A percentile compares a stretch with the other conserved stretches of the same genome.
Evolutionary conservation across 1,284 basidiomycete species (phyloP).

Genomic region (Athelia sp.): DNA sequence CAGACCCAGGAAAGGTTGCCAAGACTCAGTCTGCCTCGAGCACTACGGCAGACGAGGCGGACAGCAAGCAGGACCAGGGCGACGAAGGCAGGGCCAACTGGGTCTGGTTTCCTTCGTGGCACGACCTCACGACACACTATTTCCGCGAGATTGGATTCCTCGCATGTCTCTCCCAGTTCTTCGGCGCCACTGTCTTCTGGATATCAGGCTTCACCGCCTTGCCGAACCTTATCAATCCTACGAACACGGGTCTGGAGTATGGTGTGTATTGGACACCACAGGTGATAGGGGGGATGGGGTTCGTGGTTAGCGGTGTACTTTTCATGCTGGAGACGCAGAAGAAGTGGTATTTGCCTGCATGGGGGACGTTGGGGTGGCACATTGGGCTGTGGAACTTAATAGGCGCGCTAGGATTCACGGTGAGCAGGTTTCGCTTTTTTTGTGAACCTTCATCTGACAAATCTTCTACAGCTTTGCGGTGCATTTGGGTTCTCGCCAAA

Average conservation of each 20-base stretch:
- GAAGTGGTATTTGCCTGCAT: slow-evolving; percentile 41
- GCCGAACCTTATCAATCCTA: slow-evolving; percentile 37
- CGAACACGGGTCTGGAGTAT: slow-evolving; percentile 29
- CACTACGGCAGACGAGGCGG: slow-evolving; percentile 1
- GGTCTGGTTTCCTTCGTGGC: slow-evolving; percentile 29
- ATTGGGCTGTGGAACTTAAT: slow-evolving; percentile 21
- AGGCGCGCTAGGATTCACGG: slow-evolving; percentile 10
- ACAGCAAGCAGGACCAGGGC: background rate
- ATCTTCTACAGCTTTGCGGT: slow-evolving; percentile 52
- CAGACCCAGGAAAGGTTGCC: background rate
- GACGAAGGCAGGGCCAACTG: slow-evolving; percentile 17
- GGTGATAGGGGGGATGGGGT: slow-evolving; percentile 52
- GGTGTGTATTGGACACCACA: slow-evolving; percentile 50
- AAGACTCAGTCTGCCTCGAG: background rate
- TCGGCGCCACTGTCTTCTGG: slow-evolving; percentile 56
- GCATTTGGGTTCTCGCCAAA: slow-evolving; percentile 42
- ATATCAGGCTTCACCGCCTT: slow-evolving; percentile 47
- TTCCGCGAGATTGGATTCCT: slow-evolving; percentile 53
- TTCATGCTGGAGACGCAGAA: slow-evolving; percentile 54
- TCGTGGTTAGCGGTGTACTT: slow-evolving; percentile 45
- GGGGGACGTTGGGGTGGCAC: slow-evolving; percentile 45
- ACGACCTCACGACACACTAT: slow-evolving; percentile 17
- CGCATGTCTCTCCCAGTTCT: slow-evolving; percentile 44
- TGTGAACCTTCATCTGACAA: slow-evolving; percentile 7
- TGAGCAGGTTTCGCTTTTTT: slow-evolving; percentile 20